Percentiles rank a stretch among this genome's conserved stretches.
phyloP scores from a whole-genome alignment of 2,329 filamentous ascomycete species.

The Penicillium glabrum region DNA sequence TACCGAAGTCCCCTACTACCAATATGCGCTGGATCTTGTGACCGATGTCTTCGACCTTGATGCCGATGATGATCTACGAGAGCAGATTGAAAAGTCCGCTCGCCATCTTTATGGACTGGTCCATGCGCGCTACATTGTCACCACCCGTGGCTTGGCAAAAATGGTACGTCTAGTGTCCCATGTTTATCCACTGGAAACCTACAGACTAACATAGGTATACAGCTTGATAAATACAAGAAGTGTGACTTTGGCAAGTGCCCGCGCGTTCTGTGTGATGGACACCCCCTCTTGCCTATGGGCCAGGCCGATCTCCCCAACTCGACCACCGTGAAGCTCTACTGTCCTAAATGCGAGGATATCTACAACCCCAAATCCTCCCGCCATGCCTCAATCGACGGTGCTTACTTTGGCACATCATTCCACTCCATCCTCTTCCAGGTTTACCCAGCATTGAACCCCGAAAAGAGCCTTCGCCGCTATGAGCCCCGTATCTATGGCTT shows the following conservation, averaged over 20 bases:
- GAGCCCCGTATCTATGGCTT: constrained; percentile 92
- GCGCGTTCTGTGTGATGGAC: constrained; percentile 88
- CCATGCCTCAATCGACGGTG: constrained; percentile 92
- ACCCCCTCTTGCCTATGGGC: constrained; percentile 92
- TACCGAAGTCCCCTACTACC: constrained; percentile 97
- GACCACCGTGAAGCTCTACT: constrained; percentile 95
- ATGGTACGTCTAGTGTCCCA: constrained; percentile 66
- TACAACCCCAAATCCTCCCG: constrained; percentile 98
- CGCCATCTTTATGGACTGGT: constrained; percentile 94
- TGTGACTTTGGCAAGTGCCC: constrained; percentile 98
- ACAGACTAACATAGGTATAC: constrained; percentile 11
- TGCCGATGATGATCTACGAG: constrained; percentile 96
- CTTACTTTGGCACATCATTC: constrained; percentile 97
- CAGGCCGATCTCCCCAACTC: constrained; percentile 84
- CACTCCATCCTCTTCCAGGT: constrained; percentile 99
- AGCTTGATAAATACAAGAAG: constrained; percentile 99
- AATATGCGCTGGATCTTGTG: constrained; percentile 95
- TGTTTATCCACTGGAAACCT: neutral
- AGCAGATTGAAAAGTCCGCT: constrained; percentile 96
- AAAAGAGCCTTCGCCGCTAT: constrained; percentile 83
- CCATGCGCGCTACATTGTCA: constrained; percentile 95
- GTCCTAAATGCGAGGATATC: constrained; percentile 92
- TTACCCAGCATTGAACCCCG: constrained; percentile 83
- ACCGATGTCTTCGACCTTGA: constrained; percentile 99
- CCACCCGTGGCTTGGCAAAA: constrained; percentile 87